Percentiles rank a stretch among this genome's conserved stretches.
phyloP scores from a whole-genome alignment of 2,329 filamentous ascomycete genomes.

The Penicillium nordicum region DNA sequence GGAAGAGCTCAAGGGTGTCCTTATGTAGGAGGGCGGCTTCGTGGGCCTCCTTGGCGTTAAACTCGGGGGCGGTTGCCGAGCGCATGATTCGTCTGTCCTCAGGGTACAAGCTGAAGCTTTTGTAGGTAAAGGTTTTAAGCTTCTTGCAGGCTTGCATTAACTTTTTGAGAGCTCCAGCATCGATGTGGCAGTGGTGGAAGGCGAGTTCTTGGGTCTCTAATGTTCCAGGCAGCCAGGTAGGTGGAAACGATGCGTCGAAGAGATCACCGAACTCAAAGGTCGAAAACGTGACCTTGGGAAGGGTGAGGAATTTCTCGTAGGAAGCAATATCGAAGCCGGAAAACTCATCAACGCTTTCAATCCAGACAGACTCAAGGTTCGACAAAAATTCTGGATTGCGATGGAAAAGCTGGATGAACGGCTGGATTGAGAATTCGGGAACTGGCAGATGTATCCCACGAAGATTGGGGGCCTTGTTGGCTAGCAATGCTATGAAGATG shows the following conservation, averaged over 20 bases:
- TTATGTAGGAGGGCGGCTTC: slow-evolving; percentile 21
- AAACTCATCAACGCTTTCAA: slow-evolving; percentile 2
- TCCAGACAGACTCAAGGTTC: slow-evolving; percentile 12
- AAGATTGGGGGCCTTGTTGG: slow-evolving; percentile 21
- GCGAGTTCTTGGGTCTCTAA: neutral
- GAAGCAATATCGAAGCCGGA: slow-evolving; percentile 8
- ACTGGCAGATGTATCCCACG: slow-evolving; percentile 13
- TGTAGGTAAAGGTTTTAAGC: slow-evolving; percentile 10
- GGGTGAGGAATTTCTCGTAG: slow-evolving; percentile 12
- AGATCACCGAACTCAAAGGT: slow-evolving; percentile 18
- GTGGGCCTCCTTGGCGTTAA: slow-evolving; percentile 15
- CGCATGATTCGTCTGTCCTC: neutral
- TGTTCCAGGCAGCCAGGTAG: slow-evolving; percentile 1
- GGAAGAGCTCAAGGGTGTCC: slow-evolving; percentile 16
- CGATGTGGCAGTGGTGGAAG: slow-evolving; percentile 2
- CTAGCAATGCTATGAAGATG: slow-evolving; percentile 15
- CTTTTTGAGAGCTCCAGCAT: neutral
- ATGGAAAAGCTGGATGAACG: slow-evolving; percentile 8
- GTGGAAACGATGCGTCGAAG: slow-evolving; percentile 2
- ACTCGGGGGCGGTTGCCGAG: neutral
- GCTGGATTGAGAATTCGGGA: slow-evolving; percentile 2
- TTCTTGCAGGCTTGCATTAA: slow-evolving; percentile 5
- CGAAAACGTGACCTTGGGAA: slow-evolving; percentile 4
- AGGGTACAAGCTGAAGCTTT: slow-evolving; percentile 8
- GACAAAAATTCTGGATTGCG: slow-evolving; percentile 13